Conservation (phyloP, 345 rosid genomes). For the Zanthoxylum bungeanum region DNA sequence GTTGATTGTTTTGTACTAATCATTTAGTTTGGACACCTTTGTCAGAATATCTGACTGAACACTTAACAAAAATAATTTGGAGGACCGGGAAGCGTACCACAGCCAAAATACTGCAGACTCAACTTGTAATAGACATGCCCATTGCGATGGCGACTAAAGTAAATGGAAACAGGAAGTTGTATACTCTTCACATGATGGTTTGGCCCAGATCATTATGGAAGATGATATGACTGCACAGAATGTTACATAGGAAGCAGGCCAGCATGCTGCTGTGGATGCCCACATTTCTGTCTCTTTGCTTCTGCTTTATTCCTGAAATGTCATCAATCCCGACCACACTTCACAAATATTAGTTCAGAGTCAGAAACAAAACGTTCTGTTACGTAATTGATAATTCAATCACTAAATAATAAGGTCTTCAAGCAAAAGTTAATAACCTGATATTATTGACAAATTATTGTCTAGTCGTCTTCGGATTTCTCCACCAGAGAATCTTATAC, state of each 20-base stretch:
- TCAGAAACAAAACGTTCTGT: neutral
- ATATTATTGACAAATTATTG: neutral
- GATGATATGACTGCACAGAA: neutral
- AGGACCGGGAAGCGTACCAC: constrained; percentile 50
- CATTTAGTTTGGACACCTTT: constrained; percentile 76
- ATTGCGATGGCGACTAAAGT: constrained; percentile 45
- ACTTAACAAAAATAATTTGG: constrained; percentile 66
- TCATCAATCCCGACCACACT: neutral
- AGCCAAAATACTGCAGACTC: constrained; percentile 56
- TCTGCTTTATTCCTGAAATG: constrained; percentile 45
- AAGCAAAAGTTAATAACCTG: neutral
- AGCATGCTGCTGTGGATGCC: constrained; percentile 38
- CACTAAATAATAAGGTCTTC: neutral
- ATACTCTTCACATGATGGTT: constrained; percentile 23
- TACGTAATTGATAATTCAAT: neutral
- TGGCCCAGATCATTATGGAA: constrained; percentile 9
- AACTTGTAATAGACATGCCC: constrained; percentile 70
- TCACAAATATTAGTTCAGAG: neutral
- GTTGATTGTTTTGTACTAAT: constrained; percentile 42
- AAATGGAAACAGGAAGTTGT: constrained; percentile 33
- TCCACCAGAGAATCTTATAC: neutral
- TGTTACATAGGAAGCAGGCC: neutral
- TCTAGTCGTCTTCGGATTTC: neutral
- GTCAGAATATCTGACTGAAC: constrained; percentile 61
- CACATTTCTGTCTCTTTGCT: constrained; percentile 65